Base-by-base conservation (phyloP, 2,329 filamentous ascomycete species). In the Alternaria consortialis region DNA sequence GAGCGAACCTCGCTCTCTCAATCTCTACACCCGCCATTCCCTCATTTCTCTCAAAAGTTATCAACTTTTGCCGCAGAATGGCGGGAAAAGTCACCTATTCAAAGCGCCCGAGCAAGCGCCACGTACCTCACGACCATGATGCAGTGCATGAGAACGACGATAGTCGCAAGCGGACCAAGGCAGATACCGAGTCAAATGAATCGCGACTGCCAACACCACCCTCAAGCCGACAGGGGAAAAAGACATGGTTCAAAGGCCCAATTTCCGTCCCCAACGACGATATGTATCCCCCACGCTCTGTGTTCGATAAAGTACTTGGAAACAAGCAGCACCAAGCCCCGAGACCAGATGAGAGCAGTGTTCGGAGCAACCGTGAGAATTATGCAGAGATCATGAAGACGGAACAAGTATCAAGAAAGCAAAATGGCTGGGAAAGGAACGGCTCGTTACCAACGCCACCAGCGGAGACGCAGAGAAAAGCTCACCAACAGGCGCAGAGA, bases 391-490 rank as follows among this genome's bases (percentile, higher is more conserved):
- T 66, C 5, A 62, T 67, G 50, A 61, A 61, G 29, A 58, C 58
- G n/a, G 44, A 56, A 9, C 56, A 55, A 15, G 61, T 50, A 20
- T 25, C 50, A n/a, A 47, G 29, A 36, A n/a, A 56, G 27, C 42
- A 53, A 7, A 62, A 34, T 39, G 43, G 44, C 15, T 50, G 56
- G n/a, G 39, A 39, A 8, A 65, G 47, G 20, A 58, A 55, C 42
- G 54, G 65, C 42, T 59, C 68, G 54, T 58, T 72, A 13, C 68
- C 68, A 32, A 70, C 70, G 37, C 70, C 70, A 17, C 70, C 70
- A 29, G 60, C 58, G 17, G 70, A 70, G n/a, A 40, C 56, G 8
- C 66, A 67, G 47, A 64, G 43, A 43, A 56, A 56, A 25, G 53
- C 34, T 31, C 29, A 54, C 5, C 56, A 65, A 47, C 58, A 69